A percentile compares a stretch with the other conserved stretches of the same genome.
Conservation (phyloP, 176 grass and related monocot species). For the Areca catechu region DNA sequence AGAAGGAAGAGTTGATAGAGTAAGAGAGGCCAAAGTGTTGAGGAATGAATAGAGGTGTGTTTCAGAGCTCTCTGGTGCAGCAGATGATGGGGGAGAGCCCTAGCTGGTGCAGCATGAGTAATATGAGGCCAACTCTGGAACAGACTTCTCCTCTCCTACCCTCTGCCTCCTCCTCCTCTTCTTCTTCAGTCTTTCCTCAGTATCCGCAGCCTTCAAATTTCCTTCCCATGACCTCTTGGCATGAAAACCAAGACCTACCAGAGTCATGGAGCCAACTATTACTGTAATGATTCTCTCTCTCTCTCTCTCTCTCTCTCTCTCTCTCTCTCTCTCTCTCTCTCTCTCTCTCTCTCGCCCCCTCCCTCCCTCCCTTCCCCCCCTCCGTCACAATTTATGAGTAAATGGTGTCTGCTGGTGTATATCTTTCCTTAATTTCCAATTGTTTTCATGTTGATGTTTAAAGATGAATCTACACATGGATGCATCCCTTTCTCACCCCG, state of each 20-base stretch:
- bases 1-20: neutral
- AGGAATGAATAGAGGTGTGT: constrained; percentile 49
- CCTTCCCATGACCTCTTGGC: constrained; percentile 17
- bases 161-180: constrained; percentile 32
- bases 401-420: neutral
- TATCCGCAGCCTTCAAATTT: constrained; percentile 25
- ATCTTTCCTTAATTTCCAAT: no score
- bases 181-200: constrained; percentile 36
- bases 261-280: constrained; percentile 59
- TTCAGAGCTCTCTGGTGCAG: constrained; percentile 55
- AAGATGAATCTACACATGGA: no score
- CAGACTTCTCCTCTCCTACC: constrained; percentile 24
- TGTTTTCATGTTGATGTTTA: no score
- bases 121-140: constrained; percentile 42
- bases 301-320: constrained; percentile 1
- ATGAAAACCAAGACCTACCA: constrained; percentile 25
- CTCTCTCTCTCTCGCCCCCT: neutral
- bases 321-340: no score
- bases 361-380: neutral
- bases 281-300: constrained; percentile 19
- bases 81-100: constrained; percentile 41
- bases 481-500: no score
- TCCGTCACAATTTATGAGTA: neutral
- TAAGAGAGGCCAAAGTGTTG: constrained; percentile 15
- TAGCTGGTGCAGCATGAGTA: constrained; percentile 65